Evolutionary conservation across 2,329 filamentous ascomycete genomes (phyloP).

Genomic region (Ophiostoma himal-ulmi): DNA sequence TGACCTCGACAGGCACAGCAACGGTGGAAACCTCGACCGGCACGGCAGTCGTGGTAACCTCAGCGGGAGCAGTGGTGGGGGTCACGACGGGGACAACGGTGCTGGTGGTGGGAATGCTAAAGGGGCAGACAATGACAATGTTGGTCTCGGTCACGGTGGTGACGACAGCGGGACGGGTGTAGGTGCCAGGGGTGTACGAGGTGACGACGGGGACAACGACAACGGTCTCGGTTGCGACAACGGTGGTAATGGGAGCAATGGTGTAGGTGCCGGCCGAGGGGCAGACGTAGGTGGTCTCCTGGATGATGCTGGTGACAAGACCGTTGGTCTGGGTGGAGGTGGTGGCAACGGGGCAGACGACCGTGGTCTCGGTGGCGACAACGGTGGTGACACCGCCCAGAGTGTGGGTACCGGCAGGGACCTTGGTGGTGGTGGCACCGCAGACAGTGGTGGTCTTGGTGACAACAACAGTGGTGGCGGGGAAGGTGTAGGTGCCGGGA

Average conservation of each 20-base stretch:
- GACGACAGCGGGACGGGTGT: slow-evolving; percentile 61
- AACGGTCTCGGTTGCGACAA: slow-evolving; percentile 46
- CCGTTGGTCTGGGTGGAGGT: slow-evolving; percentile 51
- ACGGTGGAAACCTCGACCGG: too few species aligned
- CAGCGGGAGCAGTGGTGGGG: slow-evolving; percentile 25
- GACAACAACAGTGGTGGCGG: slow-evolving; percentile 64
- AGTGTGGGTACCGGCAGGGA: slow-evolving; percentile 61
- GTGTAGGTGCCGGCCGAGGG: slow-evolving; percentile 62
- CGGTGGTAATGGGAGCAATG: slow-evolving; percentile 59
- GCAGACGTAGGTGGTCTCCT: slow-evolving; percentile 23
- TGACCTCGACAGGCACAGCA: background rate
- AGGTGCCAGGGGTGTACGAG: slow-evolving; percentile 62
- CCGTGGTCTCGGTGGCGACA: slow-evolving; percentile 59
- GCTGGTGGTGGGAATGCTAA: slow-evolving; percentile 42
- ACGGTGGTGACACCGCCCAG: slow-evolving; percentile 67
- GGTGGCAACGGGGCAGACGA: slow-evolving; percentile 65
- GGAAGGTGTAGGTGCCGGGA: slow-evolving; percentile 69
- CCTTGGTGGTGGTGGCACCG: slow-evolving; percentile 54
- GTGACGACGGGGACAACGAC: slow-evolving; percentile 61
- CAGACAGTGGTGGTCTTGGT: slow-evolving; percentile 62
- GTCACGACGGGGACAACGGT: slow-evolving; percentile 26
- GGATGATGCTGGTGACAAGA: slow-evolving; percentile 52
- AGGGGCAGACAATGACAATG: slow-evolving; percentile 67
- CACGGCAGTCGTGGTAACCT: slow-evolving; percentile 23
- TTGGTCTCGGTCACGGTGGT: slow-evolving; percentile 64